Evolutionary conservation across 1,284 basidiomycete species (phyloP).

Genomic region (Fistulinella cinereoalba): DNA sequence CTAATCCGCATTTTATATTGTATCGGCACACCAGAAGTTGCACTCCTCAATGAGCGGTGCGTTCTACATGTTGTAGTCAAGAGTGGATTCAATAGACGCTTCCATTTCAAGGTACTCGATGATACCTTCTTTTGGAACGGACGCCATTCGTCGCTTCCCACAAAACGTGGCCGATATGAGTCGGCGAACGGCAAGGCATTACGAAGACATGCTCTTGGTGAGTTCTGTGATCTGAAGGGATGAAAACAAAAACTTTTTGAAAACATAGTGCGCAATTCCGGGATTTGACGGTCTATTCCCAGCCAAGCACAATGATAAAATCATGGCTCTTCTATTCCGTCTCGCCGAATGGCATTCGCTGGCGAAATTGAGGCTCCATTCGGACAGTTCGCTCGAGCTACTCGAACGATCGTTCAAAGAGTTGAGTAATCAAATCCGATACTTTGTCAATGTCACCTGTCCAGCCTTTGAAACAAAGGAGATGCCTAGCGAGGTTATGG

Average conservation of each 20-base stretch:
- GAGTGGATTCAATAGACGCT: too few relatives aligned
- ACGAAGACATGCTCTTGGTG: background rate
- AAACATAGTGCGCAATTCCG: conserved; percentile 25
- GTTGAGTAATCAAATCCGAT: conserved; percentile 1
- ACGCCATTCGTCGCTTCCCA: background rate
- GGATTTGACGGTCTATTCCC: conserved; percentile 27
- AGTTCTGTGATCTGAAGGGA: background rate
- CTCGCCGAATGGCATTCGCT: conserved; percentile 25
- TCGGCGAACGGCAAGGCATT: background rate
- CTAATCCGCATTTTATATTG: conserved; percentile 5
- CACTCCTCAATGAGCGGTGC: conserved; percentile 6
- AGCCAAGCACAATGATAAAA: conserved; percentile 7
- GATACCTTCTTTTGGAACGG: background rate
- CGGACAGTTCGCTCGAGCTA: background rate
- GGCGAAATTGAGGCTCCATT: conserved; percentile 25
- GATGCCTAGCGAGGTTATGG: conserved; percentile 6
- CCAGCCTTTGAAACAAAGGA: background rate
- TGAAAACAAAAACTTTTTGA: background rate
- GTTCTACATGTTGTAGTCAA: background rate
- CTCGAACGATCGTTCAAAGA: background rate
- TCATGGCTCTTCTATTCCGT: conserved; percentile 13
- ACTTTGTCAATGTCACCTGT: conserved; percentile 10
- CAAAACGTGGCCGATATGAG: background rate
- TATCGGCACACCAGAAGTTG: background rate
- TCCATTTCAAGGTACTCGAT: too few relatives aligned